Percentiles rank a stretch among this genome's conserved stretches.
These are phyloP conservation scores for Paraphaeosphaeria sporulosa DNA, from an alignment of 2,329 filamentous ascomycete species.

Conservation along the genomic window DNA sequence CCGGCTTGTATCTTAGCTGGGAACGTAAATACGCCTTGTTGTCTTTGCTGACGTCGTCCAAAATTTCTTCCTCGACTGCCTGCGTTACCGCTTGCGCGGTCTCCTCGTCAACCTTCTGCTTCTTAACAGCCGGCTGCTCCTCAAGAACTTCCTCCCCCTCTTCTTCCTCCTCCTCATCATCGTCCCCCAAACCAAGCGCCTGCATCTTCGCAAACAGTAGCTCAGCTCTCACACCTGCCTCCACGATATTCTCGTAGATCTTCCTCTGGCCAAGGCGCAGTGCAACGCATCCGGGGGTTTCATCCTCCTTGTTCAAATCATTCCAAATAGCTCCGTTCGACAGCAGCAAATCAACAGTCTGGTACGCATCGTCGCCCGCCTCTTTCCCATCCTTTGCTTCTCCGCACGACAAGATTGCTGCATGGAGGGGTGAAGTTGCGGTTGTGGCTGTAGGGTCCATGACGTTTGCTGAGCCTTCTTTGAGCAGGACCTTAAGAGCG, in stretches of 20 bases:
- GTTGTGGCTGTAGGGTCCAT: conserved; percentile 45
- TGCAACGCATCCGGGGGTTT: conserved; percentile 49
- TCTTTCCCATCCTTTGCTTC: conserved; percentile 18
- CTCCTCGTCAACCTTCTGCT: conserved; percentile 42
- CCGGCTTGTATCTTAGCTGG: conserved; percentile 43
- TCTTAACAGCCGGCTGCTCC: conserved; percentile 43
- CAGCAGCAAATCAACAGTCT: conserved; percentile 42
- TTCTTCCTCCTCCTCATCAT: conserved; percentile 30
- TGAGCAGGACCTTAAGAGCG: conserved; percentile 44
- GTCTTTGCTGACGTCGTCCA: conserved; percentile 46
- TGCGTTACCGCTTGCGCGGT: conserved; percentile 36
- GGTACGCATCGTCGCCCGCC: conserved; percentile 34
- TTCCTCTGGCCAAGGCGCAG: conserved; percentile 42
- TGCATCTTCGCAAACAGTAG: conserved; percentile 45
- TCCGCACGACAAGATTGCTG: conserved; percentile 43
- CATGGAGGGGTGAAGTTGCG: conserved; percentile 46
- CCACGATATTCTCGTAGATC: conserved; percentile 48
- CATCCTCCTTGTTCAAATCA: conserved; percentile 47
- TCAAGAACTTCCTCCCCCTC: conserved; percentile 28
- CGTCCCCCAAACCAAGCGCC: conserved; percentile 38
- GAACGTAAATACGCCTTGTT: conserved; percentile 51
- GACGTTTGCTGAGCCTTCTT: conserved; percentile 47
- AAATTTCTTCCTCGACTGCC: conserved; percentile 30
- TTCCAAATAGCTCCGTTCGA: conserved; percentile 51
- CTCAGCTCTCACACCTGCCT: conserved; percentile 47